phyloP scores from a whole-genome alignment of 2,329 filamentous ascomycete genomes.

The Monosporascus cannonballus region DNA sequence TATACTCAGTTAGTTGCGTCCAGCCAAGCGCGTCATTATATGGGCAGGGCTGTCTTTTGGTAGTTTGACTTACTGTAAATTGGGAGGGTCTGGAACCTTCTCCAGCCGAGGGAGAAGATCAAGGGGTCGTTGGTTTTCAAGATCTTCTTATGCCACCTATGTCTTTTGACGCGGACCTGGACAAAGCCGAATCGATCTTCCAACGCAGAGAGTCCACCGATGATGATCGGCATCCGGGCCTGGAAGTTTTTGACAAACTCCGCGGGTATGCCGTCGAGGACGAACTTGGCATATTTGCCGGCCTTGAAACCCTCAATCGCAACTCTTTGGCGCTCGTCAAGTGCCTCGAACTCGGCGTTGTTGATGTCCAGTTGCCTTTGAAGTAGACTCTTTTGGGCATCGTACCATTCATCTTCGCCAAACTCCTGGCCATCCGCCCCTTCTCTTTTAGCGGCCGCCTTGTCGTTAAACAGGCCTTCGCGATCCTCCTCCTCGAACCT shows the following conservation, averaged over 20 bases:
- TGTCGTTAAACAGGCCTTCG: slow-evolving; percentile 92
- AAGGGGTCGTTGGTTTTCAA: slow-evolving; percentile 96
- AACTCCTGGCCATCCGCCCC: slow-evolving; percentile 70
- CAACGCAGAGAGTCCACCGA: slow-evolving; percentile 87
- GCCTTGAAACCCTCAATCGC: slow-evolving; percentile 87
- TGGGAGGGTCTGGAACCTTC: slow-evolving; percentile 86
- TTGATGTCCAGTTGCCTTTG: slow-evolving; percentile 98
- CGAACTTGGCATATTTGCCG: slow-evolving; percentile 87
- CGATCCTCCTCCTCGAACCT: slow-evolving; percentile 96
- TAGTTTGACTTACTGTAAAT: slow-evolving; percentile 61
- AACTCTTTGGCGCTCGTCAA: slow-evolving; percentile 77
- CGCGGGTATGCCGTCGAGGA: slow-evolving; percentile 81
- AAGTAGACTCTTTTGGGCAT: slow-evolving; percentile 87
- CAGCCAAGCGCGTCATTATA: not conserved
- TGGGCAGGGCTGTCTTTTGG: not conserved
- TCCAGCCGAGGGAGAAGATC: slow-evolving; percentile 95
- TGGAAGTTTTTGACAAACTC: slow-evolving; percentile 85
- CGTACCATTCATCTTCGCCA: slow-evolving; percentile 98
- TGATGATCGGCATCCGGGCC: slow-evolving; percentile 73
- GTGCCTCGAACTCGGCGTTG: slow-evolving; percentile 79
- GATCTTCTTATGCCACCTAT: slow-evolving; percentile 99
- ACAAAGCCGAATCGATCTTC: slow-evolving; percentile 95
- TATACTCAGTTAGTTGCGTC: not conserved
- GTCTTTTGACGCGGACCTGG: slow-evolving; percentile 92
- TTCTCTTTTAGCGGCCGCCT: slow-evolving; percentile 67